Conservation (phyloP, 345 rosid species). For the Pistacia integerrima region DNA sequence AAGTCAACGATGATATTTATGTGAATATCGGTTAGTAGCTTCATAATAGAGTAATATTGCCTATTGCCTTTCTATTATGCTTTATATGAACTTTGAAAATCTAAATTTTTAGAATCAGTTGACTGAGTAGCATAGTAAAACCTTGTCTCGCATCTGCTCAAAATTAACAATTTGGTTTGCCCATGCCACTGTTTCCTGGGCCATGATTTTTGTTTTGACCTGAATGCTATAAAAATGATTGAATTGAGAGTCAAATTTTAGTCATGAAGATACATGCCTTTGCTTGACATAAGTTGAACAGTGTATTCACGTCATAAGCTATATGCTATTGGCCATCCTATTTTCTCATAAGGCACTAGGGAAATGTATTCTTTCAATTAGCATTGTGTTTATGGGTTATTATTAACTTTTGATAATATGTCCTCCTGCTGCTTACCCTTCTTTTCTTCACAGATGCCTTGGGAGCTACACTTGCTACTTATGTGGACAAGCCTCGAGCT, state of each 20-base stretch:
- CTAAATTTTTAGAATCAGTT: background rate
- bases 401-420: background rate
- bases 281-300: background rate
- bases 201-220: background rate
- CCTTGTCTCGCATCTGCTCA: background rate
- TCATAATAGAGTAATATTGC: constrained; percentile 1
- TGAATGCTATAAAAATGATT: background rate
- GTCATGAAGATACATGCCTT: background rate
- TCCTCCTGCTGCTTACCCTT: background rate
- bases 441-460: constrained; percentile 51
- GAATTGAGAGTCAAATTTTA: background rate
- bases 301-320: background rate
- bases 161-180: background rate
- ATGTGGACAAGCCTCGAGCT: constrained; percentile 58
- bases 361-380: background rate
- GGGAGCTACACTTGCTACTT: constrained; percentile 71
- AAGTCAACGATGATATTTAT: constrained; percentile 75
- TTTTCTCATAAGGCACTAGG: background rate
- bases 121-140: background rate
- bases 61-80: constrained; percentile 4
- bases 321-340: background rate
- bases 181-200: background rate
- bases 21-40: constrained; percentile 68
- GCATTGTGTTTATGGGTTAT: background rate
- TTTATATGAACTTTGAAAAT: background rate